Percentiles rank a stretch among this genome's conserved stretches.
phyloP scores from a whole-genome alignment of 352 stramenopile species.

The Globisporangium spiculum region DNA sequence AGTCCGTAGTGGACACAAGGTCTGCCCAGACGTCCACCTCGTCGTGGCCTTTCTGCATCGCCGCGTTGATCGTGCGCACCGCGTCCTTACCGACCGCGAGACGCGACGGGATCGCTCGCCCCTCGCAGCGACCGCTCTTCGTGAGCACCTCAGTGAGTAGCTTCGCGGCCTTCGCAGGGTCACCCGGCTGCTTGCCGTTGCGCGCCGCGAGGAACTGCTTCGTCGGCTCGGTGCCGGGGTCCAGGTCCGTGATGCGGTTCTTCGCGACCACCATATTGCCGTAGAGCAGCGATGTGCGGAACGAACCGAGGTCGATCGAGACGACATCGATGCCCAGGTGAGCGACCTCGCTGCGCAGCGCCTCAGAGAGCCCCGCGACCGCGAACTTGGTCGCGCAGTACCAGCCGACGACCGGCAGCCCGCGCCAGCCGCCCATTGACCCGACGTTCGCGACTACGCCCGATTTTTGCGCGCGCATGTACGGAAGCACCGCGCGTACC shows the following conservation, averaged over 20 bases:
- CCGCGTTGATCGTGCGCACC: slow-evolving; percentile 4
- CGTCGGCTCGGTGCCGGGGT: slow-evolving; percentile 20
- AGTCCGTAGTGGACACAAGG: slow-evolving; percentile 13
- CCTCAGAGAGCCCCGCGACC: slow-evolving; percentile 29
- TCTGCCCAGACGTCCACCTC: slow-evolving; percentile 13
- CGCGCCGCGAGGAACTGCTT: slow-evolving; percentile 21
- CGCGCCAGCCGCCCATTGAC: slow-evolving; percentile 29
- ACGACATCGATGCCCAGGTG: slow-evolving; percentile 37
- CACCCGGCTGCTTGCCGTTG: slow-evolving; percentile 34
- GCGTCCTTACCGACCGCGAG: slow-evolving; percentile 28
- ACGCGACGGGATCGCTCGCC: slow-evolving; percentile 27
- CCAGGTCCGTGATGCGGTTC: slow-evolving; percentile 28
- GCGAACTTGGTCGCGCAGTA: slow-evolving; percentile 42
- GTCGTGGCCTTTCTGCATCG: background rate
- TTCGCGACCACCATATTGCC: slow-evolving; percentile 27
- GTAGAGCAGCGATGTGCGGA: slow-evolving; percentile 29
- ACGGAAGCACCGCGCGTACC: slow-evolving; percentile 28
- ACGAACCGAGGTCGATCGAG: slow-evolving; percentile 33
- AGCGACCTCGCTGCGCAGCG: slow-evolving; percentile 28
- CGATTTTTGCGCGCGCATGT: slow-evolving; percentile 28
- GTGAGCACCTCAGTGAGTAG: slow-evolving; percentile 36
- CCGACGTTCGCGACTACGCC: slow-evolving; percentile 37
- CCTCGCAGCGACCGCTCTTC: slow-evolving; percentile 35
- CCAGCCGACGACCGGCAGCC: slow-evolving; percentile 28
- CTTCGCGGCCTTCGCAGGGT: slow-evolving; percentile 26